Percentiles rank a stretch among this genome's conserved stretches.
phyloP scores from a whole-genome alignment of 495 filamentous ascomycete genomes.

The Penicillium fimorum region DNA sequence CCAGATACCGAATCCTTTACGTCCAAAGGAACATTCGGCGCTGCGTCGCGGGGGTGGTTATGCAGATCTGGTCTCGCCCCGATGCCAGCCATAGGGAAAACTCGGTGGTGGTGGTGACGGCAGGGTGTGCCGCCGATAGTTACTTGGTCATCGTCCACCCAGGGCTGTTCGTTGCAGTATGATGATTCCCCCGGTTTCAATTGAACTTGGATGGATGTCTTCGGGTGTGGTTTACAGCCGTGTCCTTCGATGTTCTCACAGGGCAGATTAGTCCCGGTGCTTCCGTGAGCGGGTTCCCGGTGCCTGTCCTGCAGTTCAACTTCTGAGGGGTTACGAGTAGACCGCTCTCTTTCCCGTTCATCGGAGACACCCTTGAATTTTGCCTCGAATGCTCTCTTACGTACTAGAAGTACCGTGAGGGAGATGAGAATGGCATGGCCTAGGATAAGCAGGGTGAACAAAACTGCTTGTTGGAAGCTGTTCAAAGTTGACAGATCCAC shows the following conservation, averaged over 20 bases:
- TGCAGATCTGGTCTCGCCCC: slow-evolving; percentile 49
- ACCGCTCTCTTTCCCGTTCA: slow-evolving; percentile 29
- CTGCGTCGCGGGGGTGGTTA: slow-evolving; percentile 38
- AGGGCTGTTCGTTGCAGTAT: slow-evolving; percentile 16
- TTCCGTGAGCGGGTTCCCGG: neutral
- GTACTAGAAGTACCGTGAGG: slow-evolving; percentile 48
- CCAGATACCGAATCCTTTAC: slow-evolving; percentile 22
- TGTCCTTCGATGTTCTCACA: slow-evolving; percentile 1
- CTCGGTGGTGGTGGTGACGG: slow-evolving; percentile 35
- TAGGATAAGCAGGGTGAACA: slow-evolving; percentile 70
- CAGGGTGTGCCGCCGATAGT: slow-evolving; percentile 29
- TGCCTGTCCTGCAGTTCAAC: slow-evolving; percentile 13
- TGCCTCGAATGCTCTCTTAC: slow-evolving; percentile 68
- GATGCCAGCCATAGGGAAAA: slow-evolving; percentile 54
- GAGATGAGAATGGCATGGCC: slow-evolving; percentile 58
- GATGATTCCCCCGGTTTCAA: slow-evolving; percentile 6
- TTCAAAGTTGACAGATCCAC: slow-evolving; percentile 68
- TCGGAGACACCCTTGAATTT: slow-evolving; percentile 60
- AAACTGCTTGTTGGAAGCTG: slow-evolving; percentile 72
- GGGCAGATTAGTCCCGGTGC: slow-evolving; percentile 2
- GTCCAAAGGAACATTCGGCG: slow-evolving; percentile 19
- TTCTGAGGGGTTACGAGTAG: slow-evolving; percentile 12
- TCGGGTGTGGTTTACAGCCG: neutral
- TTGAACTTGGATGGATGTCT: slow-evolving; percentile 1
- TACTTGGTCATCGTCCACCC: slow-evolving; percentile 34